Evolutionary conservation across 108 stramenopile genomes (phyloP), one percentile per base, ranked within the genome.

Genomic region (Nitzschia sp.): DNA sequence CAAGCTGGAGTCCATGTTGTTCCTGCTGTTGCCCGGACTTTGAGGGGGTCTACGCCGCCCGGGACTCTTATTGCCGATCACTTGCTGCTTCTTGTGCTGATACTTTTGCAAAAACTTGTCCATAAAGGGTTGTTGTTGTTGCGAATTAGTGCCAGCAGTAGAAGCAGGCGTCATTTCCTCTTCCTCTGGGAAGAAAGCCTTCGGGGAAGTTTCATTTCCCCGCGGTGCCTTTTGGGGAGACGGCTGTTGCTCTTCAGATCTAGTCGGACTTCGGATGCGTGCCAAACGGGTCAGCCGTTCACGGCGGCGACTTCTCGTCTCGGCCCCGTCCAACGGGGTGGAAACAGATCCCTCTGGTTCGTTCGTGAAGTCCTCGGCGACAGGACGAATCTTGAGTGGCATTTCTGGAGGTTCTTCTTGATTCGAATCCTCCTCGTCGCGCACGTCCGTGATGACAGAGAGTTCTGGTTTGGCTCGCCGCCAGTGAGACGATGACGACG

Each of bases 391-490:
- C 33, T 32, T 59, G 31, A 42, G 8, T 42, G 38, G 38, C 13
- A 51, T 51, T 23, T 51, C n/a, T 9, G 19, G 19, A 5, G 8
- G 18, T 23, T 51, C 49, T 42, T 42, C 38, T 42, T 42, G 38
- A 13, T 13, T 42, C 21, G 49, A 51, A 1, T 59, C 57, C 24
- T 3, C 61, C 2, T 62, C 38, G 24, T 62, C 35, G 15, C 38
- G 38, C 8, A 34, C 61, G 33, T 62, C 61, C n/a, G 38, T 38
- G 24, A 62, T 62, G 19, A 62, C 61, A 26, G 61, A 42, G 24
- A 62, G 18, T n/a, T 25, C 61, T 25, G 61, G 61, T 21, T 42
- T 38, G 21, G 17, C 49, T n/a, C 61, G 61, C 5, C 61, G 61
- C 35, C 38, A 62, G 21, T 51, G 49, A 21, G 49, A 51, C 21